Percentiles rank a stretch among this genome's conserved stretches.
Evolutionary conservation across 2,329 filamentous ascomycete species (phyloP).

Genomic region (Phymatotrichopsis omnivora): DNA sequence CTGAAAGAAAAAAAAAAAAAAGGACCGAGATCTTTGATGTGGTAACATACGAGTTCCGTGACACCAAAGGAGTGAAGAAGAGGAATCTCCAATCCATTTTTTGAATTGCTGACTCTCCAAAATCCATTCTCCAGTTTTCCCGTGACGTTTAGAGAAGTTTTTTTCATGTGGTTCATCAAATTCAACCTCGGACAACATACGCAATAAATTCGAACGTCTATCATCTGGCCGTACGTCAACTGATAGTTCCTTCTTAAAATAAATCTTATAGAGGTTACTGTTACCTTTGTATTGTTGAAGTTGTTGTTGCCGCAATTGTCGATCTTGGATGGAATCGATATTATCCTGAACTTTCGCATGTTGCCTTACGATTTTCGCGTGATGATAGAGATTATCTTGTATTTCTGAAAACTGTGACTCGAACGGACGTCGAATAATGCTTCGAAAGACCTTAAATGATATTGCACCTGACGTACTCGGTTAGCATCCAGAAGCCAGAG

Average conservation of each 20-base stretch:
- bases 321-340: too few species aligned
- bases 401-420: constrained; percentile 1
- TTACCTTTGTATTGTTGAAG: too few species aligned
- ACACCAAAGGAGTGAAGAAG: not conserved
- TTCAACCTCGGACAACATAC: not conserved
- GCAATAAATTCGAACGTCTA: not conserved
- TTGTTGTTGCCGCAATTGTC: not conserved
- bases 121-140: not conserved
- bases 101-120: not conserved
- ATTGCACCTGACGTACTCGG: constrained; percentile 3
- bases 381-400: constrained; percentile 3
- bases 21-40: too few species aligned
- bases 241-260: too few species aligned
- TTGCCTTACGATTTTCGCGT: constrained; percentile 9
- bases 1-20: too few species aligned
- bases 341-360: constrained; percentile 11
- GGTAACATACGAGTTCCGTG: constrained; percentile 1
- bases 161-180: not conserved
- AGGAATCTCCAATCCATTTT: not conserved
- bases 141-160: not conserved
- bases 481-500: too few species aligned
- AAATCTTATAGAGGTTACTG: too few species aligned
- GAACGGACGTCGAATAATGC: constrained; percentile 8
- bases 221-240: too few species aligned
- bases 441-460: constrained; percentile 9